Percentiles rank a stretch among this genome's conserved stretches.
These are phyloP conservation scores for Ogataea methanolica DNA, from an alignment of 805 yeast genomes.

Conservation along the genomic window DNA sequence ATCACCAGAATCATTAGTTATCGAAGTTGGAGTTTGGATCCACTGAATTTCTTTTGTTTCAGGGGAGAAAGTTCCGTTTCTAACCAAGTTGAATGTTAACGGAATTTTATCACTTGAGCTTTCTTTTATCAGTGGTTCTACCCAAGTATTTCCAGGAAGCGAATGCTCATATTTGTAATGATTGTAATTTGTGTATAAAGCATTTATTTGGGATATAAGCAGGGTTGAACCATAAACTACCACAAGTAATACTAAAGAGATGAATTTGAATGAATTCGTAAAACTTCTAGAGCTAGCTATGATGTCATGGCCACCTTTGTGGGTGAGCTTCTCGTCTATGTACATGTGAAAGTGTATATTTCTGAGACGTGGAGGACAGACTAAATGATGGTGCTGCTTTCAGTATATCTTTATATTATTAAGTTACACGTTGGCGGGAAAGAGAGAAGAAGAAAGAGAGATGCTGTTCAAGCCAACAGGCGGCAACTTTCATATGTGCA, in stretches of 20 bases:
- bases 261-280: slow-evolving; percentile 4
- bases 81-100: slow-evolving; percentile 38
- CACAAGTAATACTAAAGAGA: slow-evolving; percentile 7
- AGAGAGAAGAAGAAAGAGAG: not conserved
- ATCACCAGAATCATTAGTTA: slow-evolving; percentile 57
- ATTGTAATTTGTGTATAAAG: slow-evolving; percentile 9
- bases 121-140: not conserved
- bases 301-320: not conserved
- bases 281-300: not conserved
- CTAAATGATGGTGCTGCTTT: too few relatives aligned
- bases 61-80: slow-evolving; percentile 57
- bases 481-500: not conserved
- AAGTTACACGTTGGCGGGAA: too few relatives aligned
- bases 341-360: slow-evolving; percentile 1
- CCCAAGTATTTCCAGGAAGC: not conserved
- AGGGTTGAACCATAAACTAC: slow-evolving; percentile 22
- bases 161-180: slow-evolving; percentile 1
- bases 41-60: slow-evolving; percentile 58
- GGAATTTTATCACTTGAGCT: slow-evolving; percentile 18
- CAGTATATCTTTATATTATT: too few relatives aligned
- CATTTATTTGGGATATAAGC: slow-evolving; percentile 17
- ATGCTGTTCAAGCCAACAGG: not conserved
- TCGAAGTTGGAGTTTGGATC: slow-evolving; percentile 51
- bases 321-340: slow-evolving; percentile 3
- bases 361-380: too few relatives aligned